phyloP scores from a whole-genome alignment of 2,329 filamentous ascomycete species.

The Stagonosporopsis tanaceti region DNA sequence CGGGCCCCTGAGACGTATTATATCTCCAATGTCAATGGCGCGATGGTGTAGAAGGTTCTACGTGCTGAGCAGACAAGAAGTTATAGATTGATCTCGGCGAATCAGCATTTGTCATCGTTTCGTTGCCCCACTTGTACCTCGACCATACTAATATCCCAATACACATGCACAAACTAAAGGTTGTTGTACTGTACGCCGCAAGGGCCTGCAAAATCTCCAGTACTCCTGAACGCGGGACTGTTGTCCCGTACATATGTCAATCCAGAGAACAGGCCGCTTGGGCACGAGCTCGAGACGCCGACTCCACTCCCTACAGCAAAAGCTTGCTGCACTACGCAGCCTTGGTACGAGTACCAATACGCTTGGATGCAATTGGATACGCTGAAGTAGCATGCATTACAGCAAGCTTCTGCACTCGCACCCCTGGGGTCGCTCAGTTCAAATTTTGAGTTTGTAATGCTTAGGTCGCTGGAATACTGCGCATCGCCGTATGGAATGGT shows the following conservation, averaged over 20 bases:
- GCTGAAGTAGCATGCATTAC: slow-evolving; percentile 8
- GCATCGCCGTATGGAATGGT: slow-evolving; percentile 2
- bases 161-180: background rate
- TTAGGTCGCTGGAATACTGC: background rate
- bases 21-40: background rate
- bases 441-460: background rate
- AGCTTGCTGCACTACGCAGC: slow-evolving; percentile 6
- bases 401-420: slow-evolving; percentile 3
- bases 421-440: background rate
- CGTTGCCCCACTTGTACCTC: background rate
- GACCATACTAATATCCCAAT: background rate
- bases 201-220: slow-evolving; percentile 3
- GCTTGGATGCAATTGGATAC: slow-evolving; percentile 1
- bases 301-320: background rate
- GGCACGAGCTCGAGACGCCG: background rate
- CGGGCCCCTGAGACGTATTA: background rate
- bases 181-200: slow-evolving; percentile 7
- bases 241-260: background rate
- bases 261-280: background rate
- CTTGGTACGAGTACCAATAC: slow-evolving; percentile 4
- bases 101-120: slow-evolving; percentile 34
- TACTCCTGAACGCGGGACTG: slow-evolving; percentile 3
- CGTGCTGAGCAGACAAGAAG: slow-evolving; percentile 8
- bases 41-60: slow-evolving; percentile 18
- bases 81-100: slow-evolving; percentile 13